Conservation (phyloP, 2,329 filamentous ascomycete genomes). For the Colletotrichum theobromicola region DNA sequence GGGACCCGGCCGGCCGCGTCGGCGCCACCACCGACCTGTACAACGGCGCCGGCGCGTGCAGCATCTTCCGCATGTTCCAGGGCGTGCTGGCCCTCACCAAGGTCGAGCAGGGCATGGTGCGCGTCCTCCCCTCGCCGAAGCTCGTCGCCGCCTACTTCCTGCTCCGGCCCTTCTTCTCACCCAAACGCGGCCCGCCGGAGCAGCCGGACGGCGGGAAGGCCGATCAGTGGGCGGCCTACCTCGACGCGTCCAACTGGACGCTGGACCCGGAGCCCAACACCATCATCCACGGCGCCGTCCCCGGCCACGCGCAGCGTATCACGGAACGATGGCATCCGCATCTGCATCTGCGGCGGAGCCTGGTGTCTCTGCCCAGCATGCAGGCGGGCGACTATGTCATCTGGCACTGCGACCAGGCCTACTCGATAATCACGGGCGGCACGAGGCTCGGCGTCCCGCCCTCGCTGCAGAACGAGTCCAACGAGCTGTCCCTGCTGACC, state of each 20-base stretch:
- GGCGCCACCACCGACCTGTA: conserved; percentile 72
- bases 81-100: conserved; percentile 74
- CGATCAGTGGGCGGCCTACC: conserved; percentile 52
- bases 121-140: conserved; percentile 52
- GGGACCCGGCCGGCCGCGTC: conserved; percentile 71
- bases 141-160: conserved; percentile 53
- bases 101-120: conserved; percentile 50
- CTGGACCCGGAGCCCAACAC: conserved; percentile 56
- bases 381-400: conserved; percentile 63
- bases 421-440: conserved; percentile 54
- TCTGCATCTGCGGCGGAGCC: conserved; percentile 55
- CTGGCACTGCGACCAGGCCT: conserved; percentile 64
- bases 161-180: conserved; percentile 51
- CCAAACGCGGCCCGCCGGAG: conserved; percentile 30
- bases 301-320: conserved; percentile 62
- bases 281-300: conserved; percentile 63
- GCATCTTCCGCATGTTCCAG: conserved; percentile 79
- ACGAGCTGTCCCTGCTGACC: conserved; percentile 54
- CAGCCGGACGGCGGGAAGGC: conserved; percentile 25
- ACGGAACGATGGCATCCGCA: conserved; percentile 65
- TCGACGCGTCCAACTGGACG: conserved; percentile 44
- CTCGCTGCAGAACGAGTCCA: conserved; percentile 21
- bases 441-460: conserved; percentile 34
- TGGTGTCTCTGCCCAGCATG: conserved; percentile 60
- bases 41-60: conserved; percentile 74